Base-by-base conservation (phyloP, 2,329 filamentous ascomycete genomes). In the Pseudofabraea citricarpa region DNA sequence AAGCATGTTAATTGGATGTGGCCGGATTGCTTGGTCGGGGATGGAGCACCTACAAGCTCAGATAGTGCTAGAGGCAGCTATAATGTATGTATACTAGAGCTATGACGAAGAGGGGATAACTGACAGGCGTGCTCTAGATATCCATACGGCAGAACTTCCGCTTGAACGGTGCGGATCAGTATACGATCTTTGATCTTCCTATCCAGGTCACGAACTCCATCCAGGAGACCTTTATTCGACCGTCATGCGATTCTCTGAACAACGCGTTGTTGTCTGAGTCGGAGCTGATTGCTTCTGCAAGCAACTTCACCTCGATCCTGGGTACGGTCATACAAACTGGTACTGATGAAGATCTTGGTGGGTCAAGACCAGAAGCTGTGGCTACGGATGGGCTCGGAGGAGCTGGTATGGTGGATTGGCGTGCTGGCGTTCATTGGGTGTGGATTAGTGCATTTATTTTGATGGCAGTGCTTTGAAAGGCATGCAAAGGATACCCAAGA, bases 1-100 rank as follows among this genome's bases (percentile, higher is more conserved):
- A 87, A 87, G 59, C 83, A 87, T 57, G 72, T 87, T 48, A 81
- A 82, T 56, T 87, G 83, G 80, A 67, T 75, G 16, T 87, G 83
- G 83, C 83, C 84, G 0, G 73, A 75, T 45, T 87, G 83, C 53
- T 67, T 87, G 0, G 77, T 80, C 3, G 83, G 83, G 15, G 67
- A 81, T 39, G 72, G 20, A 53, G 60, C 2, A 59, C 63, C 45
- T 15, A 43, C 36, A n/a, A 41, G 29, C 6, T 43, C 44, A n/a
- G 59, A 63, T 1, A 66, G 66, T 44, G 78, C 72, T 19, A 70
- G 80, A 3, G 83, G 82, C 3, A 64, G 68, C 15, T 87, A 87
- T 58, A 87, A 87, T 54, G 57, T 59, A 49, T 19, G 46, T n/a
- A 31, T 43, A 19, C 21, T 12, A 5, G 7, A 8, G 13, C 20